Conservation (phyloP, 768 basidiomycete species). For the Leccinum variicolor region DNA sequence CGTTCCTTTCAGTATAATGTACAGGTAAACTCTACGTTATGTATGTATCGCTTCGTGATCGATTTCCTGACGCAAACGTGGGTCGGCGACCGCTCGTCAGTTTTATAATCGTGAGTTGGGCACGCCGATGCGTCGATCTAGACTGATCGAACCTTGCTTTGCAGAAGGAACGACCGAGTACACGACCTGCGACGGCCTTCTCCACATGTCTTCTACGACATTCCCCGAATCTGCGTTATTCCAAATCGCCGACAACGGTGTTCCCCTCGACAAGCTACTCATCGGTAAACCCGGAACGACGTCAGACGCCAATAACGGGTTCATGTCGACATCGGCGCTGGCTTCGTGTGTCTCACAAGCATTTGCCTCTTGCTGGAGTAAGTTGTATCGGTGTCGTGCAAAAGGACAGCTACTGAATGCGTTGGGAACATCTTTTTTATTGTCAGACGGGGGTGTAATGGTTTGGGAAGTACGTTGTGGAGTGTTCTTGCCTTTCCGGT, state of each 20-base stretch:
- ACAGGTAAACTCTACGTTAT: not conserved
- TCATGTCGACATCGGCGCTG: constrained; percentile 52
- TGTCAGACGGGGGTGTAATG: not conserved
- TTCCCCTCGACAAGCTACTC: constrained; percentile 61
- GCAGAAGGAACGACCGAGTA: constrained; percentile 35
- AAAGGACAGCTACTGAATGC: not conserved
- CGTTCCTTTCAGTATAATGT: not conserved
- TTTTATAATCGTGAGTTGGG: constrained; percentile 11
- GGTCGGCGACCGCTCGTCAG: not conserved
- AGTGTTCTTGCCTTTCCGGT: not conserved
- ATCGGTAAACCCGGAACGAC: constrained; percentile 41
- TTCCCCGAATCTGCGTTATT: not conserved
- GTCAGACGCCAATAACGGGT: constrained; percentile 49
- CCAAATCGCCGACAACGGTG: constrained; percentile 22
- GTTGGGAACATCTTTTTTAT: not conserved
- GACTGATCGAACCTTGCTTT: not conserved
- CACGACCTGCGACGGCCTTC: constrained; percentile 14
- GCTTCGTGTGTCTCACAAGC: constrained; percentile 57
- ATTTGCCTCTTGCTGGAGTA: not conserved
- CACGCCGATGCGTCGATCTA: not conserved
- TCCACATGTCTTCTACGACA: not conserved
- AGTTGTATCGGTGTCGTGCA: not conserved
- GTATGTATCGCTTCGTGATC: not conserved
- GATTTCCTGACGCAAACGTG: not conserved
- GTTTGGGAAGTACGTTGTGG: not conserved